Evolutionary conservation across 2,329 filamentous ascomycete species (phyloP).

Genomic region (Hypomyces perniciosus): DNA sequence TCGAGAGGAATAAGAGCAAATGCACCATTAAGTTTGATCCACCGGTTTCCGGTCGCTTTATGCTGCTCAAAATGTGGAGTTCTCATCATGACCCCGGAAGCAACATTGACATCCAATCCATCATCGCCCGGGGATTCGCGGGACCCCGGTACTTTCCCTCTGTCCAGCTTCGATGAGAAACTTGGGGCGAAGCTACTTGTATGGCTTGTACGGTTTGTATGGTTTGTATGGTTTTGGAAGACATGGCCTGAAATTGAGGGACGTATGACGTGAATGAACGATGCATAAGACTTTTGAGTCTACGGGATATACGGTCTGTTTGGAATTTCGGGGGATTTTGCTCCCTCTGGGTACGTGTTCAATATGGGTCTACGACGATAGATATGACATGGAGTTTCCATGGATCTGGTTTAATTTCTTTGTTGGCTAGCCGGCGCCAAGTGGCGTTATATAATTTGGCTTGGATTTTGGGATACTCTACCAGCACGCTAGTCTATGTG

Average conservation of each 20-base stretch:
- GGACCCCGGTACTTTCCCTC: slow-evolving; percentile 80
- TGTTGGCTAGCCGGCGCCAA: no score
- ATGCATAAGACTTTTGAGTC: no score
- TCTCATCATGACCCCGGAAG: slow-evolving; percentile 56
- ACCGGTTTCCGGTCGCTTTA: slow-evolving; percentile 72
- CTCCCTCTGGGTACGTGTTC: no score
- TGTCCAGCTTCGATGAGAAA: slow-evolving; percentile 50
- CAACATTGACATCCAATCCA: slow-evolving; percentile 87
- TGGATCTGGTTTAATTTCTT: no score
- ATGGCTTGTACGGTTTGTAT: no score
- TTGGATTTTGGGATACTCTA: background rate
- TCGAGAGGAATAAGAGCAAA: slow-evolving; percentile 74
- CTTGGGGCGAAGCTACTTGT: background rate
- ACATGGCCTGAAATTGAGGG: background rate
- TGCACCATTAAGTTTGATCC: slow-evolving; percentile 84
- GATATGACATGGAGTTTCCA: no score
- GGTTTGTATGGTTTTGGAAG: no score
- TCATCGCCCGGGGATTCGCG: slow-evolving; percentile 76
- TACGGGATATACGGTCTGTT: no score
- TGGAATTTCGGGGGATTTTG: no score
- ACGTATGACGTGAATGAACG: background rate
- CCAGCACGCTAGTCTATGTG: background rate
- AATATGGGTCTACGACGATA: no score
- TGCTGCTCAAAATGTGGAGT: slow-evolving; percentile 87
- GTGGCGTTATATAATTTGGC: background rate